Conservation (phyloP, 257 asterid species). For the Gynochthodes officinalis region DNA sequence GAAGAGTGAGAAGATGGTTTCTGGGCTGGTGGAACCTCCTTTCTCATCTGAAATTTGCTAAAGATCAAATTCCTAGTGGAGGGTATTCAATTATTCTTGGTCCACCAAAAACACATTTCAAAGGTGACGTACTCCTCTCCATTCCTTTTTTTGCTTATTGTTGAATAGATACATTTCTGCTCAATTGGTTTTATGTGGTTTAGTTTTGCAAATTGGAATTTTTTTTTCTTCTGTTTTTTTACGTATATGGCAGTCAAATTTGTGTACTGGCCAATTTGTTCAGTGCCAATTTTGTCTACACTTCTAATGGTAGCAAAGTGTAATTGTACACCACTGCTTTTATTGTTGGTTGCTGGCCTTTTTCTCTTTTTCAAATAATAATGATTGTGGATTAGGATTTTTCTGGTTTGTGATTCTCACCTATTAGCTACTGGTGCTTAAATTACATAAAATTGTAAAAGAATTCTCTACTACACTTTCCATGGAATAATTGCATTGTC, state of each 20-base stretch:
- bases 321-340: neutral
- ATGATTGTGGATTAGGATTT: no score
- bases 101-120: slow-evolving; percentile 79
- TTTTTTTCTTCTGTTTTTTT: no score
- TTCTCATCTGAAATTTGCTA: slow-evolving; percentile 75
- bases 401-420: no score
- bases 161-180: neutral
- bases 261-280: neutral
- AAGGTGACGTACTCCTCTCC: slow-evolving; percentile 40
- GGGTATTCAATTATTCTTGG: slow-evolving; percentile 86
- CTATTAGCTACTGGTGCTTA: neutral
- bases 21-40: slow-evolving; percentile 89
- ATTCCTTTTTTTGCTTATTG: neutral
- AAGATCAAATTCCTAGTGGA: slow-evolving; percentile 80
- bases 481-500: neutral
- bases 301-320: no score
- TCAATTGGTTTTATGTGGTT: no score
- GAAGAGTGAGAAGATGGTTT: slow-evolving; percentile 71
- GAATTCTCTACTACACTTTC: no score
- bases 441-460: no score
- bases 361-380: no score
- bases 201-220: no score
- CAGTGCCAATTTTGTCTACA: no score
- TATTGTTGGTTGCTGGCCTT: neutral
- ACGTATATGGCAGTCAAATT: neutral